Conservation (phyloP, 1,139 yeast genomes). For the Blastobotrys malaysiensis region DNA sequence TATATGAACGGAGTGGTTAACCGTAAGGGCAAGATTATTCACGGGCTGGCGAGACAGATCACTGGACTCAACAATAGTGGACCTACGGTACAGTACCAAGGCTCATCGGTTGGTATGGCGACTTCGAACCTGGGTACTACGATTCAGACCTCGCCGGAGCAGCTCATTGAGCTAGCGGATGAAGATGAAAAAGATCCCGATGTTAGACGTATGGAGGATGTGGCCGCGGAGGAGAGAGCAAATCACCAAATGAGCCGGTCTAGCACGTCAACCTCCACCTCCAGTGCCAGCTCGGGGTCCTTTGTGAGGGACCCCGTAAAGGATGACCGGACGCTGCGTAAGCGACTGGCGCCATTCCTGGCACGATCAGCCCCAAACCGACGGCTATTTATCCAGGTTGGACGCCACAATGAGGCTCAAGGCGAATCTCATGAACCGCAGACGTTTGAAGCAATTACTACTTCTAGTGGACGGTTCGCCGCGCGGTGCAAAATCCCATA, state of each 20-base stretch:
- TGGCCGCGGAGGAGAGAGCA: constrained; percentile 1
- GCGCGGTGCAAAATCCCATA: constrained; percentile 28
- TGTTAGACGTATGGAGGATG: neutral
- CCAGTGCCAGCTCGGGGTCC: neutral
- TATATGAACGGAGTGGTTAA: constrained; percentile 65
- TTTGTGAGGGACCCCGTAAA: constrained; percentile 10
- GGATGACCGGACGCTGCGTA: constrained; percentile 20
- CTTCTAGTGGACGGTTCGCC: constrained; percentile 35
- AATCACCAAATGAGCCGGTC: neutral
- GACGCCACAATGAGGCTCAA: constrained; percentile 9
- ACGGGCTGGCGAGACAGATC: constrained; percentile 66
- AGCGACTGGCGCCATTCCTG: constrained; percentile 25
- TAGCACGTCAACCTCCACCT: neutral
- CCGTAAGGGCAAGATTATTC: constrained; percentile 62
- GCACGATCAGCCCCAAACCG: constrained; percentile 26
- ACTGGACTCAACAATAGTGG: constrained; percentile 37
- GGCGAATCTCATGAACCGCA: constrained; percentile 3
- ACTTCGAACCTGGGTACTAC: neutral
- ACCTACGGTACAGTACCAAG: neutral
- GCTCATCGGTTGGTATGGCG: neutral
- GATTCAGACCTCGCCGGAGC: neutral
- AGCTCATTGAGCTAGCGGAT: constrained; percentile 1
- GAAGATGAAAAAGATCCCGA: constrained; percentile 4
- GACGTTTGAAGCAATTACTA: constrained; percentile 22
- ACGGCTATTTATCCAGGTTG: constrained; percentile 15